phyloP scores from a whole-genome alignment of 1,139 yeast species.

The Scheffersomyces segobiensis region DNA sequence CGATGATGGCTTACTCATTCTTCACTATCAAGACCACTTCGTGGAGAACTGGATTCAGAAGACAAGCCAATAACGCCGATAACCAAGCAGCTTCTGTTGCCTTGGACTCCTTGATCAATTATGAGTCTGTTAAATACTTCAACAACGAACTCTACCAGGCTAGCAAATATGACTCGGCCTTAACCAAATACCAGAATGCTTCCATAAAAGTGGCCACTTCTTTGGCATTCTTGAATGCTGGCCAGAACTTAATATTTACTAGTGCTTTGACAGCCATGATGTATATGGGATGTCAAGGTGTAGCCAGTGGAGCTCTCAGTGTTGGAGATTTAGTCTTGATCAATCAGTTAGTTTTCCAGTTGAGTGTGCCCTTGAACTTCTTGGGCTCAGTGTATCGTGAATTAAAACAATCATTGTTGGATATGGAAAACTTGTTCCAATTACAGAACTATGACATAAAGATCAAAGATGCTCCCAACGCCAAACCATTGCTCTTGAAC shows the following conservation, averaged over 20 bases:
- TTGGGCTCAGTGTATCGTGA: conserved; percentile 95
- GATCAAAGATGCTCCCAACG: conserved; percentile 61
- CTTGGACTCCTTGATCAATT: conserved; percentile 88
- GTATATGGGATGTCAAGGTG: conserved; percentile 98
- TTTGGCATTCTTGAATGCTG: conserved; percentile 83
- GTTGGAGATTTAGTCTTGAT: conserved; percentile 97
- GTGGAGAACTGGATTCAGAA: conserved; percentile 92
- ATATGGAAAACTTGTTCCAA: conserved; percentile 89
- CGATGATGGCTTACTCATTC: conserved; percentile 83
- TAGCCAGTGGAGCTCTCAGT: conserved; percentile 73
- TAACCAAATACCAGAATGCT: conserved; percentile 74
- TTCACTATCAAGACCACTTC: conserved; percentile 93
- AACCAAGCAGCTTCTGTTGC: conserved; percentile 94
- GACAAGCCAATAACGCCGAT: conserved; percentile 92
- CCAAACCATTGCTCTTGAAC: conserved; percentile 56
- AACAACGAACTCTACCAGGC: conserved; percentile 85
- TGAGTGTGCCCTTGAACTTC: conserved; percentile 91
- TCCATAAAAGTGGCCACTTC: conserved; percentile 91
- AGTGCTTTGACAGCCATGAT: conserved; percentile 93
- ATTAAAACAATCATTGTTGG: conserved; percentile 84
- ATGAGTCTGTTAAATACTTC: conserved; percentile 92
- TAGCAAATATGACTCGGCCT: conserved; percentile 74
- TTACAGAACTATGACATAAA: conserved; percentile 73
- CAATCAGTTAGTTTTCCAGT: conserved; percentile 93
- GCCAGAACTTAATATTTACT: conserved; percentile 90